phyloP scores from a whole-genome alignment of 495 filamentous ascomycete species.

The Neurospora sp. region DNA sequence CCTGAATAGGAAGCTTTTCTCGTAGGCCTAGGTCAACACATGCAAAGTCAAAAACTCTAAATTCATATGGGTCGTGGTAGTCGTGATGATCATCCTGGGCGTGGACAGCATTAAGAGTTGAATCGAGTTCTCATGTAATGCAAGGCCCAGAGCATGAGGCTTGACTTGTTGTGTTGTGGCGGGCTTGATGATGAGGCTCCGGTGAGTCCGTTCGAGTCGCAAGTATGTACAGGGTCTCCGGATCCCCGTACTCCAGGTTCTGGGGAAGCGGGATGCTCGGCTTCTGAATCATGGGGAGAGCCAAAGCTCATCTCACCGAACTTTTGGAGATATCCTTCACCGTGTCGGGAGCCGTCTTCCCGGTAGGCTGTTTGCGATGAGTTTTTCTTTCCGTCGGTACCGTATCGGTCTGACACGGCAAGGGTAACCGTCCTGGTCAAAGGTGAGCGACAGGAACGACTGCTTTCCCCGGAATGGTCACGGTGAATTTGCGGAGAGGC shows the following conservation, averaged over 20 bases:
- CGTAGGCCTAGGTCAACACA: neutral
- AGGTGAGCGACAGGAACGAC: neutral
- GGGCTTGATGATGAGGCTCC: neutral
- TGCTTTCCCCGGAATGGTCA: neutral
- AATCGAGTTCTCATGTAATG: neutral
- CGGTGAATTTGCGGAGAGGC: neutral
- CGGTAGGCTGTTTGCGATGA: neutral
- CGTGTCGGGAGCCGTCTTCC: neutral
- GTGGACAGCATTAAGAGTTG: neutral
- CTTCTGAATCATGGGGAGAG: neutral
- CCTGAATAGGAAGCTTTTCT: neutral
- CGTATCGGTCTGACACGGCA: neutral
- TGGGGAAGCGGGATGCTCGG: neutral
- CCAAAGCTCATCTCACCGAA: neutral
- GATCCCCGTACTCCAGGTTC: neutral
- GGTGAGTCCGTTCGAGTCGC: neutral
- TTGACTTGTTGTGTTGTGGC: neutral
- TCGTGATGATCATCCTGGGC: neutral
- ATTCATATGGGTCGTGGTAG: neutral
- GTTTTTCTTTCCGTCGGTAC: neutral
- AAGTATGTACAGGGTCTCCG: neutral
- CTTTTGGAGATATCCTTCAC: neutral
- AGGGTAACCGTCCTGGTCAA: neutral
- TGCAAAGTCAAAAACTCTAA: neutral
- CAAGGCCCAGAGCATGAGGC: neutral